Conservation (phyloP, 2,329 filamentous ascomycete species). For the Ophiobolus disseminans region DNA sequence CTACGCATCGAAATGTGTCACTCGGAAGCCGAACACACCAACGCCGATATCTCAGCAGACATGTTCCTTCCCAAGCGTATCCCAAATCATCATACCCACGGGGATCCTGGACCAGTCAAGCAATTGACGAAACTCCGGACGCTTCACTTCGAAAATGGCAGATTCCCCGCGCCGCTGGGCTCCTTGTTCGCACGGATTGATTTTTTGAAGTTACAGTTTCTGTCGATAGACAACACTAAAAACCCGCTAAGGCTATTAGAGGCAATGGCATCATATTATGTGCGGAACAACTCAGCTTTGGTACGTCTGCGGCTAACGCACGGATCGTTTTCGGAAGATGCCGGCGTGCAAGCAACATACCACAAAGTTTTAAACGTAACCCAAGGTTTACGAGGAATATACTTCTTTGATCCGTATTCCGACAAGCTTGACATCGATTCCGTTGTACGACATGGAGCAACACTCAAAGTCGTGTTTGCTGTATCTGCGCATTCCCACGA, state of each 20-base stretch:
- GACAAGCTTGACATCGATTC: constrained; percentile 1
- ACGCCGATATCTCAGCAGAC: too few species aligned
- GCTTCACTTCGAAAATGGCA: too few species aligned
- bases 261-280: neutral
- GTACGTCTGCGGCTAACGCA: neutral
- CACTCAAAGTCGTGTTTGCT: neutral
- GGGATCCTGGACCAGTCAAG: too few species aligned
- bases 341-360: too few species aligned
- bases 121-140: too few species aligned
- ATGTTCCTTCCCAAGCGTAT: too few species aligned
- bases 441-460: constrained; percentile 4
- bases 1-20: too few species aligned
- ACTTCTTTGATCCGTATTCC: neutral
- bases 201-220: neutral
- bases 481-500: constrained; percentile 2
- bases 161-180: too few species aligned
- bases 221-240: neutral
- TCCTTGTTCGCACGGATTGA: constrained; percentile 3
- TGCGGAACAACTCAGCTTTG: neutral
- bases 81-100: too few species aligned
- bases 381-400: neutral
- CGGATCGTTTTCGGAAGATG: neutral
- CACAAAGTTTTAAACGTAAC: neutral
- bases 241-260: neutral
- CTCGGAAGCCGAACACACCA: too few species aligned